Evolutionary conservation across 129 eudicot species (phyloP).

Genomic region (Artemisia annua): DNA sequence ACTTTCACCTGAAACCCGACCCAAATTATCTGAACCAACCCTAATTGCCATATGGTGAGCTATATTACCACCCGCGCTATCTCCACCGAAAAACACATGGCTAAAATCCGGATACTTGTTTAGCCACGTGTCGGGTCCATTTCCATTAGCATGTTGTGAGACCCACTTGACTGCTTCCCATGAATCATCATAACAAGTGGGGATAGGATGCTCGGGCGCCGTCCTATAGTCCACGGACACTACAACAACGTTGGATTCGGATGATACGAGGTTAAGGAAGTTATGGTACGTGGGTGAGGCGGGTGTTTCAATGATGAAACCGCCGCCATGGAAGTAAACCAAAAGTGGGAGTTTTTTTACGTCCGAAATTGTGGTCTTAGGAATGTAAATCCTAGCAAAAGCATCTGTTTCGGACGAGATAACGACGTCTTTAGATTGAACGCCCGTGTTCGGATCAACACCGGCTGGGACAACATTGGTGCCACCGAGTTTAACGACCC

Average conservation of each 20-base stretch:
- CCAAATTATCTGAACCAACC: no score
- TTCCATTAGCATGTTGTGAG: constrained; percentile 28
- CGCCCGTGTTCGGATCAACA: constrained; percentile 45
- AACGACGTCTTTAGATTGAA: constrained; percentile 49
- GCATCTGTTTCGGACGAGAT: constrained; percentile 35
- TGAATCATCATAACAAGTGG: constrained; percentile 47
- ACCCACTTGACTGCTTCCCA: constrained; percentile 69
- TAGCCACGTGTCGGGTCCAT: constrained; percentile 37
- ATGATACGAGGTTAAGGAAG: constrained; percentile 22
- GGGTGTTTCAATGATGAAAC: constrained; percentile 31
- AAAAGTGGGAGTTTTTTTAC: constrained; percentile 45
- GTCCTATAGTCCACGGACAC: constrained; percentile 49
- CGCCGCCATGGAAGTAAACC: constrained; percentile 73
- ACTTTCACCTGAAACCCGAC: constrained; percentile 5
- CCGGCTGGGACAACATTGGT: constrained; percentile 34
- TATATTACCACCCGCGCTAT: constrained; percentile 49
- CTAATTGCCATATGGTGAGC: constrained; percentile 46
- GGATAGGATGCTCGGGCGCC: constrained; percentile 54
- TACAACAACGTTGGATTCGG: constrained; percentile 21
- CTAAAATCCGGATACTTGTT: constrained; percentile 31
- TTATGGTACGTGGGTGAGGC: constrained; percentile 25
- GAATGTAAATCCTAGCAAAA: constrained; percentile 49
- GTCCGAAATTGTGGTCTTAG: constrained; percentile 14
- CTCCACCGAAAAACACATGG: constrained; percentile 39
- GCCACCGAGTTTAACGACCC: constrained; percentile 42